Evolutionary conservation across 306 rosid genomes (phyloP).

Genomic region (Vachellia pachyceras): DNA sequence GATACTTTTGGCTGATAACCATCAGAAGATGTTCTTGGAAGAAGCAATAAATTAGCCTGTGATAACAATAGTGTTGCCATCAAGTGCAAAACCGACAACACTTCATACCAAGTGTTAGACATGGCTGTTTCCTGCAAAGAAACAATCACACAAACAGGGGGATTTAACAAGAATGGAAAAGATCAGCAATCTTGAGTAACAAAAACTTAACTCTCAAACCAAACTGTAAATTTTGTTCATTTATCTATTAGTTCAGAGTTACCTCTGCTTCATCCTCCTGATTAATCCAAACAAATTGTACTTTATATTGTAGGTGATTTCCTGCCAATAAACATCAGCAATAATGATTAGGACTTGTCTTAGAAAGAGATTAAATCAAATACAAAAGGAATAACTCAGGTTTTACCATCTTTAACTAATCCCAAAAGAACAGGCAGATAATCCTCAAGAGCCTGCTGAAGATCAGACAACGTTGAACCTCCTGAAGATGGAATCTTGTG

Average conservation of each 20-base stretch:
- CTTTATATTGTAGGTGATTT: constrained; percentile 89
- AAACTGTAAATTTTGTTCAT: not conserved
- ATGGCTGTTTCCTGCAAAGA: constrained; percentile 85
- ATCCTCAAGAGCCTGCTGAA: constrained; percentile 89
- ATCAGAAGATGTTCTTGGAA: constrained; percentile 88
- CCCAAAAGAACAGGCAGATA: constrained; percentile 95
- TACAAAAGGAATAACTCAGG: constrained; percentile 19
- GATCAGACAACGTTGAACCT: constrained; percentile 89
- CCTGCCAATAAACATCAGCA: constrained; percentile 57
- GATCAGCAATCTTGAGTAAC: constrained; percentile 34
- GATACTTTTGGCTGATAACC: constrained; percentile 87
- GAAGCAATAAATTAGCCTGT: constrained; percentile 91
- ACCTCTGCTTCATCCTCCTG: constrained; percentile 98
- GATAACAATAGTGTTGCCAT: constrained; percentile 88
- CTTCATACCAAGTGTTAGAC: constrained; percentile 92
- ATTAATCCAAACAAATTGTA: constrained; percentile 88
- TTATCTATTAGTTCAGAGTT: not conserved
- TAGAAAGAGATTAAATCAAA: constrained; percentile 36
- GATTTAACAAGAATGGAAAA: not conserved
- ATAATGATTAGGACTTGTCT: constrained; percentile 32
- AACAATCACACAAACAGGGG: constrained; percentile 25
- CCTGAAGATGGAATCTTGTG: constrained; percentile 61
- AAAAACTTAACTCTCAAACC: constrained; percentile 35
- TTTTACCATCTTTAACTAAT: constrained; percentile 89
- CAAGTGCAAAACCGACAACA: constrained; percentile 92